Base-by-base conservation (phyloP, 2,329 filamentous ascomycete genomes). In the Septoria linicola region DNA sequence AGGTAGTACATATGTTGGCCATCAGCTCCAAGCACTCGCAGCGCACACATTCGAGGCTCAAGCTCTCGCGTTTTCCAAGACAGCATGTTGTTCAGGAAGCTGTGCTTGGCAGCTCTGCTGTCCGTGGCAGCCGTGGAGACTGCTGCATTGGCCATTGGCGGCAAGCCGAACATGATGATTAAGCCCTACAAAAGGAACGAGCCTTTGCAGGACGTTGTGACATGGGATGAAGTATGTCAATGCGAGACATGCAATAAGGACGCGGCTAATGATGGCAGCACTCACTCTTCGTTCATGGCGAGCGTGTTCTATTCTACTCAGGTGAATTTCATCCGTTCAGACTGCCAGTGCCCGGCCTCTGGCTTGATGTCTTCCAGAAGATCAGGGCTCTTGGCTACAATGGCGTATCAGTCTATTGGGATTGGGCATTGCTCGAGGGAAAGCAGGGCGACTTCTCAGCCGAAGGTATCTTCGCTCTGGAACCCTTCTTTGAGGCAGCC, bases 331-430 rank as follows among this genome's bases (percentile, higher is more conserved):
- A 91, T 64, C 85, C 86, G 0, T 90, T 78, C 66, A 73, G 80
- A 59, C 70, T 85, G 1, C 82, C 83, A 1, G 82, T 85, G 1
- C 76, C 81, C 2, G 73, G 74, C 41, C 72, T 87, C 3, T 84
- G 84, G 74, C 74, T 87, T 7, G 88, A 92, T 59, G 66, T 92
- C 1, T 85, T 95, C 60, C 84, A 93, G 63, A 95, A 95, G 70
- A 82, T 92, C 68, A 90, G 87, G 68, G 84, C 87, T 0, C 71
- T 90, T 1, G 89, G 89, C 0, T 91, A 89, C 71, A 92, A 87
- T 61, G 80, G 81, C 37, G 85, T 91, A 1, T 89, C 86, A 0
- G 89, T 91, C 67, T 92, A 92, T 63, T 76, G 84, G 5, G 80
- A 90, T 61, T 95, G 88, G 89, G 86, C 85, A 2, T 72, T 92